Conservation (phyloP, 2,329 filamentous ascomycete genomes). For the Macroventuria anomochaeta region DNA sequence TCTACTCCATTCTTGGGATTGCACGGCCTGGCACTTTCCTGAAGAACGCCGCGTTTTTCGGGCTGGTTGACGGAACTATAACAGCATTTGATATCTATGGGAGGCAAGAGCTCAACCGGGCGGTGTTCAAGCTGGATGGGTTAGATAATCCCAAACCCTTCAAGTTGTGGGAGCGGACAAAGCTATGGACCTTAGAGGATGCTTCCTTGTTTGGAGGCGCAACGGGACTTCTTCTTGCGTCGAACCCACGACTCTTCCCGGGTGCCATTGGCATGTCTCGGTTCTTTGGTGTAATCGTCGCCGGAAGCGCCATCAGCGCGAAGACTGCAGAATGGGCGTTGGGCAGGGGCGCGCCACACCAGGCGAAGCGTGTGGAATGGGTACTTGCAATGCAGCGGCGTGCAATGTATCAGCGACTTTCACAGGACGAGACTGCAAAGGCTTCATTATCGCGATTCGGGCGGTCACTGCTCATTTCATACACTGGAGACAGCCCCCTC, state of each 20-base stretch:
- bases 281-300: slow-evolving; percentile 24
- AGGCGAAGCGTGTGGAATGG: slow-evolving; percentile 4
- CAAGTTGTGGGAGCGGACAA: slow-evolving; percentile 31
- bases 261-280: slow-evolving; percentile 25
- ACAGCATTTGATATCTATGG: slow-evolving; percentile 19
- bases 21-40: slow-evolving; percentile 29
- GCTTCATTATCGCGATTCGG: slow-evolving; percentile 23
- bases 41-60: slow-evolving; percentile 19
- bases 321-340: slow-evolving; percentile 9
- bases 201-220: slow-evolving; percentile 21
- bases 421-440: slow-evolving; percentile 17
- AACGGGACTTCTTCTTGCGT: slow-evolving; percentile 20
- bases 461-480: slow-evolving; percentile 15
- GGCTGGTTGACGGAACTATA: slow-evolving; percentile 15
- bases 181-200: slow-evolving; percentile 27
- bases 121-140: slow-evolving; percentile 25
- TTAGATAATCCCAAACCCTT: slow-evolving; percentile 23
- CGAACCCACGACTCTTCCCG: slow-evolving; percentile 26
- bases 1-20: slow-evolving; percentile 21
- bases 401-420: slow-evolving; percentile 14
- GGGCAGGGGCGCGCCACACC: not conserved
- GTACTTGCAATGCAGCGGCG: not conserved
- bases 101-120: slow-evolving; percentile 26
- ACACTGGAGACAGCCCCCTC: slow-evolving; percentile 3
- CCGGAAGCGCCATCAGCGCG: slow-evolving; percentile 23